These are phyloP conservation scores for Pleodorina starrii DNA, from an alignment of 139 green algal species.

Conservation along the genomic window DNA sequence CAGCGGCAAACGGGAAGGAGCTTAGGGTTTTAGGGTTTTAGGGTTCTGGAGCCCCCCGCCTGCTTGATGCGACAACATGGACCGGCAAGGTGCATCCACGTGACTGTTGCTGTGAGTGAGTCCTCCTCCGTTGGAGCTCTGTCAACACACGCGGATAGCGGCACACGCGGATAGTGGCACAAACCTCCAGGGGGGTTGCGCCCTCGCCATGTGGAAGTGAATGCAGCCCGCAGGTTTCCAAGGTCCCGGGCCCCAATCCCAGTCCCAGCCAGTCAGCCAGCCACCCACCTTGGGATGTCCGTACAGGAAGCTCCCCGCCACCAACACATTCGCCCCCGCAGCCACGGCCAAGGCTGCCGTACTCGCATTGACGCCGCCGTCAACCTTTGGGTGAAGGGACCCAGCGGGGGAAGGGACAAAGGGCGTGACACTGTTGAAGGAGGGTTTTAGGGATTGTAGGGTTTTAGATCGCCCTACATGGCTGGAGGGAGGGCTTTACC, in stretches of 20 bases:
- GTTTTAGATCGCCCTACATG: too few species aligned
- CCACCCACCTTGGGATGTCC: constrained; percentile 10
- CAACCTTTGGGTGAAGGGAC: constrained; percentile 66
- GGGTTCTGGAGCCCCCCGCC: too few species aligned
- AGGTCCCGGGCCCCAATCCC: background rate
- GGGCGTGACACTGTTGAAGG: background rate
- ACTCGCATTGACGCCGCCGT: constrained; percentile 82
- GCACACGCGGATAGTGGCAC: background rate
- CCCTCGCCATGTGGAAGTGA: background rate
- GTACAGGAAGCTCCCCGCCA: constrained; percentile 89
- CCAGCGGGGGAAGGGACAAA: background rate
- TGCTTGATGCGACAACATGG: background rate
- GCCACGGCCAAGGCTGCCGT: constrained; percentile 78
- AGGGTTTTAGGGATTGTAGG: background rate
- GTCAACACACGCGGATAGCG: background rate
- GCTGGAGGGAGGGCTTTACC: background rate
- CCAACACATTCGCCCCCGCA: constrained; percentile 91
- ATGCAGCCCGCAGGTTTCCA: background rate
- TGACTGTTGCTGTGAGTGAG: background rate
- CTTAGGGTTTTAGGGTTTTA: background rate
- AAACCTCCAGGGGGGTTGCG: background rate
- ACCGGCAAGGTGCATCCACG: background rate
- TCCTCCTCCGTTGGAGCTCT: background rate
- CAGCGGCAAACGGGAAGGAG: background rate
- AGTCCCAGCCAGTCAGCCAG: background rate